phyloP scores from a whole-genome alignment of 495 filamentous ascomycete species.

The Hypoxylon cercidicola region DNA sequence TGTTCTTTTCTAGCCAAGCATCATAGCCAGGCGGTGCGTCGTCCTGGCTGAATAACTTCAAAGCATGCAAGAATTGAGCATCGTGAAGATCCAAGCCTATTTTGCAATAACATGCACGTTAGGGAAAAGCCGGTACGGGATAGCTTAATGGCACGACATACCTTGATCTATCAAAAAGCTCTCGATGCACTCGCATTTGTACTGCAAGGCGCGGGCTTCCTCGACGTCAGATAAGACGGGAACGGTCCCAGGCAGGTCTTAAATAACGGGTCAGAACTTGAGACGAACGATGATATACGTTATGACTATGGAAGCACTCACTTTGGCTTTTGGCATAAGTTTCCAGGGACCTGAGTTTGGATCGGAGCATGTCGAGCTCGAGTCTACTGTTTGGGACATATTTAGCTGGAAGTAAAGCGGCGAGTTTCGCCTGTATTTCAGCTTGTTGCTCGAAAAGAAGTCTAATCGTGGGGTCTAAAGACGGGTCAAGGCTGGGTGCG shows the following conservation, averaged over 20 bases:
- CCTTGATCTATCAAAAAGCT: conserved; percentile 59
- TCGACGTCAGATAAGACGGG: conserved; percentile 59
- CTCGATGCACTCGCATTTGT: conserved; percentile 62
- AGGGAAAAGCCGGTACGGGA: conserved; percentile 17
- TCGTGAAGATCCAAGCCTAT: conserved; percentile 59
- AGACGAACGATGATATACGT: conserved; percentile 8
- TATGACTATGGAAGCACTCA: conserved; percentile 46
- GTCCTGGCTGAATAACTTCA: conserved; percentile 51
- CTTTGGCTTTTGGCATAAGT: conserved; percentile 56
- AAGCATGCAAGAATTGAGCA: conserved; percentile 52
- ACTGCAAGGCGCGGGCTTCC: conserved; percentile 59
- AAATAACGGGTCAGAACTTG: conserved; percentile 46
- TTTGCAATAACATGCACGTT: conserved; percentile 22
- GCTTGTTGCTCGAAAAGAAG: conserved; percentile 59
- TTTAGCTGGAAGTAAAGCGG: conserved; percentile 56
- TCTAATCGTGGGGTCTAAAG: conserved; percentile 58
- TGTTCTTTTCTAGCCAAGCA: conserved; percentile 58
- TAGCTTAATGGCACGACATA: conserved; percentile 42
- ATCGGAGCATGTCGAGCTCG: conserved; percentile 60
- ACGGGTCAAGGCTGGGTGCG: conserved; percentile 49
- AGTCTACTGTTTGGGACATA: conserved; percentile 55
- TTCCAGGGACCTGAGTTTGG: conserved; percentile 57
- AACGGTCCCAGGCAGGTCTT: conserved; percentile 56
- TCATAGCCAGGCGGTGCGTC: conserved; percentile 56
- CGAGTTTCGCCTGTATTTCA: conserved; percentile 61